A percentile compares a stretch with the other conserved stretches of the same genome.
Evolutionary conservation across 495 filamentous ascomycete genomes (phyloP).

Genomic region (Paragyromitra xinjiangensis): DNA sequence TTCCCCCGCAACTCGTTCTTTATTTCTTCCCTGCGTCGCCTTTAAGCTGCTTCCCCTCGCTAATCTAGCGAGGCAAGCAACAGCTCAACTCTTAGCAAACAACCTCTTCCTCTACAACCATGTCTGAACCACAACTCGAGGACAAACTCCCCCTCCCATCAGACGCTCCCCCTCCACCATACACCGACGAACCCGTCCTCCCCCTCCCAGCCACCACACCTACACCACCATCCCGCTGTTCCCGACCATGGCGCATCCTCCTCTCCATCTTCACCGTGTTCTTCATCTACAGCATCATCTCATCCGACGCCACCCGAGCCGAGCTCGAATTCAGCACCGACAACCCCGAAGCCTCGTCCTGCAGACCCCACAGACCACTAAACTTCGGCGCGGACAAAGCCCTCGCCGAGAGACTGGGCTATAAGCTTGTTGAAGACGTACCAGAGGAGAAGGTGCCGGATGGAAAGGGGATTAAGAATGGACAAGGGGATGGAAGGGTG

Average conservation of each 20-base stretch:
- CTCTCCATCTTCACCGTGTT: not conserved
- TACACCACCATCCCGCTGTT: not conserved
- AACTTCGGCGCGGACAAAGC: conserved; percentile 29
- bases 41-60: not conserved
- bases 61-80: not conserved
- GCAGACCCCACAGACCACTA: not conserved
- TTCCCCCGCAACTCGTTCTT: conserved; percentile 4
- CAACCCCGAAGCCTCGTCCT: conserved; percentile 1
- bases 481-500: conserved; percentile 61
- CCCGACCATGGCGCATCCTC: conserved; percentile 9
- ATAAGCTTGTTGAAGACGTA: conserved; percentile 50
- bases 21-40: not conserved
- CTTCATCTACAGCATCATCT: conserved; percentile 10
- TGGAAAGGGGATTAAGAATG: conserved; percentile 31
- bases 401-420: conserved; percentile 42
- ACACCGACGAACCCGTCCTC: not conserved
- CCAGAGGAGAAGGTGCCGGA: conserved; percentile 40
- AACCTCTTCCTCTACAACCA: not conserved
- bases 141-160: not conserved
- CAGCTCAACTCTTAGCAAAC: not conserved
- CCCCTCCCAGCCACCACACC: conserved; percentile 3
- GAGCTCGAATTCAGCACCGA: not conserved
- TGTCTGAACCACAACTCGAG: conserved; percentile 5
- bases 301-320: not conserved
- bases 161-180: conserved; percentile 14